Evolutionary conservation across 1,284 basidiomycete species (phyloP).

Genomic region (Cutaneotrichosporon dermatis): DNA sequence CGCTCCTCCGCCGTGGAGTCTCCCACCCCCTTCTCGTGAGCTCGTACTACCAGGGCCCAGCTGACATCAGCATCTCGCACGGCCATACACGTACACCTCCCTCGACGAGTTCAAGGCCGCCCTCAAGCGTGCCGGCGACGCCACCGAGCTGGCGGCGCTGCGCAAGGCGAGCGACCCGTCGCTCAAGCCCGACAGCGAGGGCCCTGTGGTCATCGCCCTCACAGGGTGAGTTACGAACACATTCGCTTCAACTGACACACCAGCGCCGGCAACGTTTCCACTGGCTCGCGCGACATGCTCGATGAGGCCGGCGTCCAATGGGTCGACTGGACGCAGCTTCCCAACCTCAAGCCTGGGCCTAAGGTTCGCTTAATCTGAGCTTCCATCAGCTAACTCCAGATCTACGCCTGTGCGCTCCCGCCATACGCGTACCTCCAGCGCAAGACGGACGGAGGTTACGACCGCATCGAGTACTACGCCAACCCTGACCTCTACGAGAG

Average conservation of each 20-base stretch:
- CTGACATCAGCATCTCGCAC: constrained; percentile 62
- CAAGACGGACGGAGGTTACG: constrained; percentile 57
- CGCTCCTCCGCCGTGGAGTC: constrained; percentile 69
- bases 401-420: constrained; percentile 72
- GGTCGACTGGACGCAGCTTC: constrained; percentile 59
- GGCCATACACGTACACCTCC: constrained; percentile 68
- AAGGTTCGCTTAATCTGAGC: constrained; percentile 49
- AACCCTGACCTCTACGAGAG: constrained; percentile 64
- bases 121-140: constrained; percentile 59
- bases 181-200: constrained; percentile 49
- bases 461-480: constrained; percentile 66
- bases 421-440: constrained; percentile 66
- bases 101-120: constrained; percentile 59
- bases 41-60: background rate
- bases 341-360: constrained; percentile 53
- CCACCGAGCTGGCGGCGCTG: constrained; percentile 16
- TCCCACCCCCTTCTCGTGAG: constrained; percentile 76
- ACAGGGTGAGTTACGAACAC: constrained; percentile 60
- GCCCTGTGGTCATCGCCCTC: constrained; percentile 73
- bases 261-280: constrained; percentile 72
- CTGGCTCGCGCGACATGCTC: constrained; percentile 68
- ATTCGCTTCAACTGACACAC: background rate
- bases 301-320: constrained; percentile 63
- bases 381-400: constrained; percentile 45
- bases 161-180: constrained; percentile 6